These are phyloP conservation scores for Zasmidium cellare DNA, from an alignment of 2,329 filamentous ascomycete genomes.

Conservation along the genomic window DNA sequence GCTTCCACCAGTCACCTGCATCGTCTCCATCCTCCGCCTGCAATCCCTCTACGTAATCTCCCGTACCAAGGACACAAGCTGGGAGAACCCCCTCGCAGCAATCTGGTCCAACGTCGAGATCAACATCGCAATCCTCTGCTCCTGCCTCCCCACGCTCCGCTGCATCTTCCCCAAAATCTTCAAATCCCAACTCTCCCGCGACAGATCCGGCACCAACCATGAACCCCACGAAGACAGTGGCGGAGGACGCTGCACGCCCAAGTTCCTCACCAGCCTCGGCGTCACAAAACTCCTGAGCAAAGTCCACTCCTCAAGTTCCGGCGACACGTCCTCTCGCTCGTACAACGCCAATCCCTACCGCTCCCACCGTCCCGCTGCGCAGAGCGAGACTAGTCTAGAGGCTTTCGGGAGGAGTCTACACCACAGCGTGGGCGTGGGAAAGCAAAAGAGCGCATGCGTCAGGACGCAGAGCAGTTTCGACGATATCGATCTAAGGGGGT, in stretches of 20 bases:
- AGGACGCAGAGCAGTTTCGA: constrained; percentile 8
- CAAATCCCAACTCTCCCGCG: constrained; percentile 7
- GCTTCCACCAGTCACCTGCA: constrained; percentile 26
- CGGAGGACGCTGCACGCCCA: not conserved
- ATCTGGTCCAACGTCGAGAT: constrained; percentile 39
- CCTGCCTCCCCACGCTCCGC: constrained; percentile 39
- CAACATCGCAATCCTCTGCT: constrained; percentile 38
- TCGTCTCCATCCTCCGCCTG: constrained; percentile 36
- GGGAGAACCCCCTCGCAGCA: constrained; percentile 34
- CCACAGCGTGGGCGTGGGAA: not conserved
- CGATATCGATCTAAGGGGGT: constrained; percentile 14
- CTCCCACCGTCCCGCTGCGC: not conserved
- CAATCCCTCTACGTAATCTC: constrained; percentile 26
- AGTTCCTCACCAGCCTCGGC: not conserved
- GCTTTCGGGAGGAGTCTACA: constrained; percentile 1
- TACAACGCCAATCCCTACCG: too few relatives aligned
- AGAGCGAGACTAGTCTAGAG: constrained; percentile 7
- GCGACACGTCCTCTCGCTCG: too few relatives aligned
- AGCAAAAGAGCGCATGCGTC: constrained; percentile 2
- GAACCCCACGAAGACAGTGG: not conserved
- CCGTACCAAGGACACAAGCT: constrained; percentile 27
- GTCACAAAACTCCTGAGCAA: not conserved
- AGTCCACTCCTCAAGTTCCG: not conserved
- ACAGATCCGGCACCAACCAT: not conserved
- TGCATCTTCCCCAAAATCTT: constrained; percentile 38